Conservation (phyloP, 306 rosid genomes). For the Malus sylvestris region DNA sequence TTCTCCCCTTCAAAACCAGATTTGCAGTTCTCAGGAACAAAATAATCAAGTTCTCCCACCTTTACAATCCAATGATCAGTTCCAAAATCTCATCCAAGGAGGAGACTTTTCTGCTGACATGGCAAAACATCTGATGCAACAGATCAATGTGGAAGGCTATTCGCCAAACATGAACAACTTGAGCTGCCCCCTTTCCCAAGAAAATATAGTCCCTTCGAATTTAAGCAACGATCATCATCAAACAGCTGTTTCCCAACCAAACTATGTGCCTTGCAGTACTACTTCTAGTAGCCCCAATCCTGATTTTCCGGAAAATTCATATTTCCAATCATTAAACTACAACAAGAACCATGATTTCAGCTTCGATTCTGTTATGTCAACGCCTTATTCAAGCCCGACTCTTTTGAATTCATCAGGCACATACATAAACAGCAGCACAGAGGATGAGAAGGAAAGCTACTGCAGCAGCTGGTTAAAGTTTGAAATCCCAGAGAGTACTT, state of each 20-base stretch:
- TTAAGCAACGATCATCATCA: constrained; percentile 5
- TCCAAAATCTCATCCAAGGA: constrained; percentile 14
- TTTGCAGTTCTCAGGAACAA: constrained; percentile 15
- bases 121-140: constrained; percentile 16
- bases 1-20: constrained; percentile 29
- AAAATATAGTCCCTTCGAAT: constrained; percentile 28
- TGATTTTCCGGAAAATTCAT: constrained; percentile 28
- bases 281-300: constrained; percentile 13
- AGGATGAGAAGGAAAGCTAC: constrained; percentile 75
- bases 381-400: constrained; percentile 59
- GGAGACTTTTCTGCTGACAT: constrained; percentile 15
- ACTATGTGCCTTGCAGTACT: constrained; percentile 10
- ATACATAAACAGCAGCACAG: constrained; percentile 44
- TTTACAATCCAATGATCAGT: constrained; percentile 19
- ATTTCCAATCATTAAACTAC: constrained; percentile 24
- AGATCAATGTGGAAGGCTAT: constrained; percentile 16
- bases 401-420: constrained; percentile 63
- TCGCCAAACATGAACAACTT: constrained; percentile 10
- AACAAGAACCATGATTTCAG: constrained; percentile 17
- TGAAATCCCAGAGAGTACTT: constrained; percentile 64
- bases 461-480: constrained; percentile 69
- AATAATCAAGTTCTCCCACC: constrained; percentile 20
- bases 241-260: constrained; percentile 18
- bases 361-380: constrained; percentile 53
- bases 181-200: constrained; percentile 27